These are phyloP conservation scores for Arabidopsis lyrata DNA, from an alignment of 441 rosid genomes.

Conservation along the genomic window DNA sequence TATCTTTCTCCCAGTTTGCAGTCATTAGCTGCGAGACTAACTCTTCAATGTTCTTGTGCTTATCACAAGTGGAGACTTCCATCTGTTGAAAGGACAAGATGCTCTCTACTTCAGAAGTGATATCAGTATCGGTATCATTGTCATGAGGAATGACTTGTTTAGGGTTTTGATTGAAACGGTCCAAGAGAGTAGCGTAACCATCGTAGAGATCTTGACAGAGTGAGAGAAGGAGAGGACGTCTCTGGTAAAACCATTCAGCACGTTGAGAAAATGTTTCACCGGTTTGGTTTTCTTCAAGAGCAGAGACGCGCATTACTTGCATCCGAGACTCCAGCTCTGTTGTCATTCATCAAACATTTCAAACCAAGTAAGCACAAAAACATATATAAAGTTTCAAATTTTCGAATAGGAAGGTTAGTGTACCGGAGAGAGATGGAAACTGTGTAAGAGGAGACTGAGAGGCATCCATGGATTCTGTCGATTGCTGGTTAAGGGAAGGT, in stretches of 20 bases:
- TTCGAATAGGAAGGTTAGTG: not conserved
- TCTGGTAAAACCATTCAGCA: slow-evolving; percentile 64
- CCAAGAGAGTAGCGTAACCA: slow-evolving; percentile 52
- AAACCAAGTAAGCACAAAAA: not conserved
- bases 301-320: slow-evolving; percentile 37
- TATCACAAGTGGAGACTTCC: slow-evolving; percentile 14
- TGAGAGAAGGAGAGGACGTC: slow-evolving; percentile 60
- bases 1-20: slow-evolving; percentile 57
- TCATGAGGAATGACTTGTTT: slow-evolving; percentile 3
- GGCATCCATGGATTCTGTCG: slow-evolving; percentile 28
- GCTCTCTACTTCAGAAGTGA: slow-evolving; percentile 29
- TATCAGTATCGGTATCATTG: slow-evolving; percentile 8
- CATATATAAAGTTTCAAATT: not conserved
- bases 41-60: slow-evolving; percentile 34
- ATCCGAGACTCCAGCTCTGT: slow-evolving; percentile 42
- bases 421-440: slow-evolving; percentile 42
- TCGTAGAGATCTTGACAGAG: slow-evolving; percentile 66
- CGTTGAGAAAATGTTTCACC: slow-evolving; percentile 62
- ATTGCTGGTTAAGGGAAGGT: not conserved
- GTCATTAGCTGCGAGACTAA: slow-evolving; percentile 54
- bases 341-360: not conserved
- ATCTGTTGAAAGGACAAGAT: slow-evolving; percentile 33
- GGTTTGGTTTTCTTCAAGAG: slow-evolving; percentile 31
- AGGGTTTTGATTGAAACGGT: slow-evolving; percentile 38
- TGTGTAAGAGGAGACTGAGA: slow-evolving; percentile 32